Base-by-base conservation (phyloP, 768 basidiomycete species). In the Naematelia aurantialba region DNA sequence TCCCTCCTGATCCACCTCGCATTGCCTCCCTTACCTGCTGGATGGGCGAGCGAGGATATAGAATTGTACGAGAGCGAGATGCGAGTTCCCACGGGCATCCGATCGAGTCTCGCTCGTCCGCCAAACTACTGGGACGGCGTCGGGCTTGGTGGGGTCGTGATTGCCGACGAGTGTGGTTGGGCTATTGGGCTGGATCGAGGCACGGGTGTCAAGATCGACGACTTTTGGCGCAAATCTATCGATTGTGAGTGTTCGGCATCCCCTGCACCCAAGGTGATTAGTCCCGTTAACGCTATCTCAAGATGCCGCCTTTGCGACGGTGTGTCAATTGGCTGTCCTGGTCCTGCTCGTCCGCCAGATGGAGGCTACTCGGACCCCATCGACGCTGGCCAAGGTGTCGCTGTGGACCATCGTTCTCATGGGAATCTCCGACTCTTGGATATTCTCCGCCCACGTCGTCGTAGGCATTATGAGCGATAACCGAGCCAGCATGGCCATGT, bases 401-500 rank as follows among this genome's bases (percentile, higher is more conserved):
- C 80, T 87, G 5, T 91, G 89, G 87, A 84, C 86, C 1, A 90
- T 93, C 72, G 80, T 91, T 21, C 79, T 85, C 4, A 89, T 92
- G 75, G 83, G 87, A 4, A 83, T 86, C 1, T 82, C 89, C 19
- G 91, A 96, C 70, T 84, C 88, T 0, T 85, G 91, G 45, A 85
- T 88, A 0, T 93, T 94, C 72, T 88, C 89, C 19, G 88, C 87
- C 0, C 89, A 93, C 67, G 85, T 92, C 55, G 92, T 90, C 0
- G 87, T 94, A 58, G 89, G 89, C 3, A 87, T 93, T 56, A 78
- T 92, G 34, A 85, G 88, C 2, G 88, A 92, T 61, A 90, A 90
- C 45, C 80, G 85, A 27, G 83, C 89, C 1, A 90, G 89, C 1
- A 76, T 94, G 22, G 86, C 89, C 0, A 81, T 92, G 24, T 81